Conservation (phyloP, 306 rosid species). For the Corylus avellana region DNA sequence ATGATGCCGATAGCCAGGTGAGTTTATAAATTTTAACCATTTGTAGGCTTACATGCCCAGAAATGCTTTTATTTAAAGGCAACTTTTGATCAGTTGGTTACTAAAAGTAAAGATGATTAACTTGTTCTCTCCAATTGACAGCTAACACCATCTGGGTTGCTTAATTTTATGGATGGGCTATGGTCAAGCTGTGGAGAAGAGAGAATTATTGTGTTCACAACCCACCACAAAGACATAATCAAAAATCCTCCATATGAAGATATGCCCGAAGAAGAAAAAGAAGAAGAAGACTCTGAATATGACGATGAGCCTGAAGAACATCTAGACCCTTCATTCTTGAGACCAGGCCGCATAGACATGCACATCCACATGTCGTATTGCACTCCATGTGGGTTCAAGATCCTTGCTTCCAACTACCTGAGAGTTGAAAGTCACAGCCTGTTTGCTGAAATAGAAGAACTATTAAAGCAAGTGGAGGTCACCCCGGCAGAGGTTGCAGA, state of each 20-base stretch:
- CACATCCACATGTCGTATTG: constrained; percentile 43
- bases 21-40: background rate
- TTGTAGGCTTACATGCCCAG: background rate
- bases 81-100: background rate
- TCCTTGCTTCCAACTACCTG: constrained; percentile 34
- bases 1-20: constrained; percentile 24
- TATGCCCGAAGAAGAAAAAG: too few relatives aligned
- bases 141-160: constrained; percentile 33
- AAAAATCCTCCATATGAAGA: background rate
- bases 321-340: constrained; percentile 37
- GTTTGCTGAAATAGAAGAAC: constrained; percentile 26
- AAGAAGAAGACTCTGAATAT: too few relatives aligned
- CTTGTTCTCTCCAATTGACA: constrained; percentile 10
- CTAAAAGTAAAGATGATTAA: background rate
- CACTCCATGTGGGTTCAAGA: constrained; percentile 32
- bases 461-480: constrained; percentile 28
- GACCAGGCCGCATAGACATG: constrained; percentile 49
- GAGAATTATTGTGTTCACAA: constrained; percentile 36
- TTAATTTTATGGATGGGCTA: constrained; percentile 34
- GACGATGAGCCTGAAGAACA: background rate
- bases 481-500: constrained; percentile 44
- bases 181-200: constrained; percentile 36
- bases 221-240: constrained; percentile 25
- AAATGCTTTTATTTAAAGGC: background rate
- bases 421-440: constrained; percentile 17